These are phyloP conservation scores for Erodium moschatum DNA, from an alignment of 441 rosid species.

Conservation along the genomic window DNA sequence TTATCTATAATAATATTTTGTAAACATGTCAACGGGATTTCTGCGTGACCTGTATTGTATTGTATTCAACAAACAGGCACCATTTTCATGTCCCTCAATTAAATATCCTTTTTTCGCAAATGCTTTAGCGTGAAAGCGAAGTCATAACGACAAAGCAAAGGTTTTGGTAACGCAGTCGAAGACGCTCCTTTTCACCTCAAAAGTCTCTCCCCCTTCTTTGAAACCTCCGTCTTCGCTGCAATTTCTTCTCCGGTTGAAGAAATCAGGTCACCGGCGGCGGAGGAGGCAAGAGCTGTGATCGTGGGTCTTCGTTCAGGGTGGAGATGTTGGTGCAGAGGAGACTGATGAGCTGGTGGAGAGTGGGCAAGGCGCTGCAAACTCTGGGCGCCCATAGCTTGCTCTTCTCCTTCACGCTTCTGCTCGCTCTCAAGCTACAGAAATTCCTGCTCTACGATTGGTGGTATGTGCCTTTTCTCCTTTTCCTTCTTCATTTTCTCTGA, in stretches of 20 bases:
- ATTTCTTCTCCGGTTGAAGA: no score
- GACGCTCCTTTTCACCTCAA: constrained; percentile 32
- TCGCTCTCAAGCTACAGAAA: constrained; percentile 61
- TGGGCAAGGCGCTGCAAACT: constrained; percentile 54
- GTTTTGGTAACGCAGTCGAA: background rate
- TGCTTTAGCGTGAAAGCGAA: constrained; percentile 38
- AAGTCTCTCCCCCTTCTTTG: no score
- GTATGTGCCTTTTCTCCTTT: constrained; percentile 30
- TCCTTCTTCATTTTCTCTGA: no score
- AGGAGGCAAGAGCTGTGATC: background rate
- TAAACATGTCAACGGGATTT: background rate
- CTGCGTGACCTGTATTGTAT: no score
- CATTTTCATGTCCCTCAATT: background rate
- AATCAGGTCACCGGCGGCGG: no score
- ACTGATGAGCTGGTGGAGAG: constrained; percentile 73
- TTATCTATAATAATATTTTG: background rate
- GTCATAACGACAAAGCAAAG: constrained; percentile 7
- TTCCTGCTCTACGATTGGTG: constrained; percentile 57
- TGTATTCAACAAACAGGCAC: background rate
- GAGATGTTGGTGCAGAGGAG: constrained; percentile 47
- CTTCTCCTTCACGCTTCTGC: constrained; percentile 68
- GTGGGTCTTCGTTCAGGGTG: background rate
- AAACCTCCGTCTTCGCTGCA: no score
- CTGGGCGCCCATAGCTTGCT: constrained; percentile 56
- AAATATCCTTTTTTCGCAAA: no score